Conservation (phyloP, 345 rosid genomes). For the Hibiscus syriacus region DNA sequence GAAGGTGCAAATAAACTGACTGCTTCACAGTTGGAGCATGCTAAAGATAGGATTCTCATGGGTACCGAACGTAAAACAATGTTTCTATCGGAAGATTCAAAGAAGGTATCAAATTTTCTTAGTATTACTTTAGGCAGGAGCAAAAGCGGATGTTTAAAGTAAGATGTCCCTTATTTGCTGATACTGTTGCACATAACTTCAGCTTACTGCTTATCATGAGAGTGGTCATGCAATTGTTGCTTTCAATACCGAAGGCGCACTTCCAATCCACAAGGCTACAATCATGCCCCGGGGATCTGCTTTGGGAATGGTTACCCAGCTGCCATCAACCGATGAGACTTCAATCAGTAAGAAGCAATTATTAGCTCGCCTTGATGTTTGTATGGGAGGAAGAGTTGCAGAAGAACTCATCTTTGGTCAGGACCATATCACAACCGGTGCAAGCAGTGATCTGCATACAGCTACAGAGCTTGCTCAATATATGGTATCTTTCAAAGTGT, state of each 20-base stretch:
- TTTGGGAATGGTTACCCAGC: slow-evolving; percentile 96
- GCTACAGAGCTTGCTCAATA: slow-evolving; percentile 96
- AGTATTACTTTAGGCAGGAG: not conserved
- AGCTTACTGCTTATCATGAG: slow-evolving; percentile 99
- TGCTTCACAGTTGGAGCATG: slow-evolving; percentile 75
- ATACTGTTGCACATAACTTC: slow-evolving; percentile 4
- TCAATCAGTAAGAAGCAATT: slow-evolving; percentile 92
- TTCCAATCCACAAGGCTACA: slow-evolving; percentile 97
- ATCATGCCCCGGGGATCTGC: slow-evolving; percentile 99
- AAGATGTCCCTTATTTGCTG: no score
- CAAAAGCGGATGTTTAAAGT: no score
- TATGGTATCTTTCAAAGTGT: slow-evolving; percentile 45
- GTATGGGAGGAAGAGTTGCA: slow-evolving; percentile 99
- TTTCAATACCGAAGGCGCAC: slow-evolving; percentile 80
- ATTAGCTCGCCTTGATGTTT: slow-evolving; percentile 95
- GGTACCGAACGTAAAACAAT: slow-evolving; percentile 96
- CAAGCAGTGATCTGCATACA: slow-evolving; percentile 83
- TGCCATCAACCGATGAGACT: slow-evolving; percentile 94
- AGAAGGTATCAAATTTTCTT: slow-evolving; percentile 52
- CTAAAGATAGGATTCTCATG: slow-evolving; percentile 91
- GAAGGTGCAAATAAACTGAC: slow-evolving; percentile 83
- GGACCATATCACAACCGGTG: slow-evolving; percentile 90
- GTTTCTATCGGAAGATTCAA: slow-evolving; percentile 94
- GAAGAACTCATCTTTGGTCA: slow-evolving; percentile 95
- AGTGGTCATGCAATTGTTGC: slow-evolving; percentile 99